phyloP scores from a whole-genome alignment of 208 protist species.

The Porcisia deanei region DNA sequence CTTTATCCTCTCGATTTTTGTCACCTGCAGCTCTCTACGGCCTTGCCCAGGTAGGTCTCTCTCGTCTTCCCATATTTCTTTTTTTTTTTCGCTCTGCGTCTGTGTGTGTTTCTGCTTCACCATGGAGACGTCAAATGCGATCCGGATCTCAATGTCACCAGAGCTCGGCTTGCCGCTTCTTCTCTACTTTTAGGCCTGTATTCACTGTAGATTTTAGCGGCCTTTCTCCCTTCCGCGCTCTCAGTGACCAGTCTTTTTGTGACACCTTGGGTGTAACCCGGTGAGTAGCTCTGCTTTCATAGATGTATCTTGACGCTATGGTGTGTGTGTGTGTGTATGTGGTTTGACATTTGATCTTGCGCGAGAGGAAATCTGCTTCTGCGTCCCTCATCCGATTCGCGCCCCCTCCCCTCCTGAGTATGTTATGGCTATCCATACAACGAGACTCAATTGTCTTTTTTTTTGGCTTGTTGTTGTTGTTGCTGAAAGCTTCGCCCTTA shows the following conservation, averaged over 20 bases:
- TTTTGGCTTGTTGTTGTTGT: background rate
- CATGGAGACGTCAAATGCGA: background rate
- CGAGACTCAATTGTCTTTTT: too few relatives aligned
- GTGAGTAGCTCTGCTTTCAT: background rate
- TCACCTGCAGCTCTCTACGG: too few relatives aligned
- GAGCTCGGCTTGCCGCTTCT: background rate
- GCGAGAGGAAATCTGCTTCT: background rate
- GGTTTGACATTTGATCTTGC: background rate
- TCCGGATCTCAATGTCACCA: background rate
- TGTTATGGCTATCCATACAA: background rate
- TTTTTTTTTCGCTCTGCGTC: too few relatives aligned
- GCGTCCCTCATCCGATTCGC: too few relatives aligned
- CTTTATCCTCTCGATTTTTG: too few relatives aligned
- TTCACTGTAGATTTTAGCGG: background rate
- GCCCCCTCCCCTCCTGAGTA: too few relatives aligned
- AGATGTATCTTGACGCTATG: background rate
- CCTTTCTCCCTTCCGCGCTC: constrained; percentile 1
- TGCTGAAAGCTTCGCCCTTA: background rate
- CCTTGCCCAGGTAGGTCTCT: too few relatives aligned
- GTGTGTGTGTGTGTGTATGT: background rate
- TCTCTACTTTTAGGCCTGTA: background rate
- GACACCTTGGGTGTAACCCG: background rate
- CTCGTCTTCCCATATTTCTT: too few relatives aligned
- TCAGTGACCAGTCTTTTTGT: background rate
- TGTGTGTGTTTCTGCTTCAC: constrained; percentile 1